Percentiles rank a stretch among this genome's conserved stretches.
Evolutionary conservation across 2,329 filamentous ascomycete species (phyloP).

Genomic region (Clarireedia paspali): DNA sequence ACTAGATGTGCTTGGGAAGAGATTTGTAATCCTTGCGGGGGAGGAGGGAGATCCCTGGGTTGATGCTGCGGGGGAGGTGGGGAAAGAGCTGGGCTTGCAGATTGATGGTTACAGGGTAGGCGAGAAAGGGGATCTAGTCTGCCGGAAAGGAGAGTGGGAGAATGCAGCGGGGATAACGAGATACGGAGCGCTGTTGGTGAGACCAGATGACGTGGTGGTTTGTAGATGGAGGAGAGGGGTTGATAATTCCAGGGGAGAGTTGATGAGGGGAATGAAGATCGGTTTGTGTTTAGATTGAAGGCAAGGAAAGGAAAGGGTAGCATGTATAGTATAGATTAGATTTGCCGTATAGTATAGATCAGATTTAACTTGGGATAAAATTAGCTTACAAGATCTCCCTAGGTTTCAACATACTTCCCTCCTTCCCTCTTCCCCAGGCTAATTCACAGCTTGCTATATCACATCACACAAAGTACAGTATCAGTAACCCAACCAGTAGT

Average conservation of each 20-base stretch:
- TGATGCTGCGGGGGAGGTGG: slow-evolving; percentile 11
- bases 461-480: too few relatives aligned
- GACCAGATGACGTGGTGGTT: slow-evolving; percentile 31
- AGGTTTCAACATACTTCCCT: too few relatives aligned
- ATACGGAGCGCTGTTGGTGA: slow-evolving; percentile 27
- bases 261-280: neutral
- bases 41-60: slow-evolving; percentile 14
- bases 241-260: neutral
- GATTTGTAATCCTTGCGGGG: slow-evolving; percentile 27
- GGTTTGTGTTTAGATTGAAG: neutral
- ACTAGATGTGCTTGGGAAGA: slow-evolving; percentile 22
- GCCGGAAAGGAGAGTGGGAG: slow-evolving; percentile 15
- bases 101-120: slow-evolving; percentile 15
- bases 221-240: slow-evolving; percentile 21
- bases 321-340: too few relatives aligned
- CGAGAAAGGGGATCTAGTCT: slow-evolving; percentile 10
- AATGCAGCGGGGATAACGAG: slow-evolving; percentile 24
- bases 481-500: too few relatives aligned
- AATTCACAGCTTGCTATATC: too few relatives aligned
- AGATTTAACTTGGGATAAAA: too few relatives aligned
- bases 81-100: neutral
- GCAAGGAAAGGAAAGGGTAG: too few relatives aligned
- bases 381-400: too few relatives aligned
- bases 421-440: too few relatives aligned
- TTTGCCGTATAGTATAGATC: too few relatives aligned